Base-by-base conservation (phyloP, 2,329 filamentous ascomycete genomes). In the Ophiognomonia clavigignenti-juglandacearum region DNA sequence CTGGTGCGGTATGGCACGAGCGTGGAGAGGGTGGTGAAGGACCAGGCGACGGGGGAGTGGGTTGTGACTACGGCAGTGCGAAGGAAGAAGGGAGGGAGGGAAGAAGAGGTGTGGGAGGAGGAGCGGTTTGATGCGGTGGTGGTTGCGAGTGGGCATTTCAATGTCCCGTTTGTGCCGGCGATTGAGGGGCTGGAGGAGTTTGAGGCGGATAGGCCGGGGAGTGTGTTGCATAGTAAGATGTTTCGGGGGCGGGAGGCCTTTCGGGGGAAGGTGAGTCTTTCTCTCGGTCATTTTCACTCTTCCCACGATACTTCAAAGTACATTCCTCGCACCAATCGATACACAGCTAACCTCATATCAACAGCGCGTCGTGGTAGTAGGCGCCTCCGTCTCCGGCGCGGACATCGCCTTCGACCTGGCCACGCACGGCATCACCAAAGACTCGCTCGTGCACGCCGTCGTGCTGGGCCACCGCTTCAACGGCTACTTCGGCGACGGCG, bases 331-430 rank as follows among this genome's bases (percentile, higher is more conserved):
- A n/a, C n/a, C n/a, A n/a, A n/a, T n/a, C n/a, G n/a, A n/a, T n/a
- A n/a, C n/a, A n/a, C n/a, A n/a, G n/a, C n/a, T n/a, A n/a, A n/a
- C n/a, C n/a, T n/a, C n/a, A n/a, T n/a, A n/a, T n/a, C n/a, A n/a
- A n/a, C 31, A 82, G 77, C 71, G 66, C 49, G 75, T 85, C 0
- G 66, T 85, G 0, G 72, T 82, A 0, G 78, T 86, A 1, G 82
- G 82, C 3, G 81, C 78, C 1, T 83, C 78, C 1, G 80, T 85
- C 3, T 85, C 81, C 0, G 81, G 77, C 0, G 74, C 78, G 23
- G 83, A 86, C 55, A 82, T 82, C 11, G 53, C 56, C 2, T 53
- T 56, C 29, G 59, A 60, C 44, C 51, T 60, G 6, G 40, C 52
- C 11, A 37, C 49, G n/a, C 52, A 48, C 13, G 55, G 56, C 4